Evolutionary conservation across 805 yeast species (phyloP).

Genomic region (Lachancea fermentati): DNA sequence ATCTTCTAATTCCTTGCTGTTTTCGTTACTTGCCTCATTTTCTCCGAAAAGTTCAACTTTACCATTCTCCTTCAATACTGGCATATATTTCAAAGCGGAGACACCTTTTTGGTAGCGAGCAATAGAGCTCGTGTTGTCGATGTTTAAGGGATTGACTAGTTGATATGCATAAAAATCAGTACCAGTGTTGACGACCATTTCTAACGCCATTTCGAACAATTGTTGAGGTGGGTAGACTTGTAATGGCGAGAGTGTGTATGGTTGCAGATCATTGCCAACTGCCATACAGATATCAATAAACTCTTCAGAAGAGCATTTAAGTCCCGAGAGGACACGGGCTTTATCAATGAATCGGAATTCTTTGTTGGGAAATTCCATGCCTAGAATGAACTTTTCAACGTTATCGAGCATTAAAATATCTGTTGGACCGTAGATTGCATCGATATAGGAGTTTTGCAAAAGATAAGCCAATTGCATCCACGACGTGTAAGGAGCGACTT

Average conservation of each 20-base stretch:
- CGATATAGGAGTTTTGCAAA: conserved; percentile 49
- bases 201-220: conserved; percentile 35
- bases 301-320: conserved; percentile 56
- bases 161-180: conserved; percentile 43
- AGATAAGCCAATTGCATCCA: conserved; percentile 76
- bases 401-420: conserved; percentile 61
- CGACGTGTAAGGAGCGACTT: conserved; percentile 79
- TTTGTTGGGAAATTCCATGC: conserved; percentile 59
- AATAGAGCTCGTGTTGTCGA: conserved; percentile 35
- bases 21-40: not conserved
- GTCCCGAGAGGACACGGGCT: conserved; percentile 50
- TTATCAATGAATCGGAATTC: conserved; percentile 66
- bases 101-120: conserved; percentile 61
- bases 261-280: conserved; percentile 75
- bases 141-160: conserved; percentile 34
- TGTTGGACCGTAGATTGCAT: conserved; percentile 78
- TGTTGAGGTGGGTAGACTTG: conserved; percentile 30
- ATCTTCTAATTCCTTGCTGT: not conserved
- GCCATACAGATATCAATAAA: conserved; percentile 71
- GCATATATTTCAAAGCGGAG: conserved; percentile 63
- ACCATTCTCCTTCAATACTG: conserved; percentile 67
- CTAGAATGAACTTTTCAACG: conserved; percentile 65
- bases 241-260: conserved; percentile 49
- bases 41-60: conserved; percentile 48
- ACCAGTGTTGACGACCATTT: conserved; percentile 38